These are phyloP conservation scores for Venustampulla echinocandica DNA, from an alignment of 495 filamentous ascomycete species.

Conservation along the genomic window DNA sequence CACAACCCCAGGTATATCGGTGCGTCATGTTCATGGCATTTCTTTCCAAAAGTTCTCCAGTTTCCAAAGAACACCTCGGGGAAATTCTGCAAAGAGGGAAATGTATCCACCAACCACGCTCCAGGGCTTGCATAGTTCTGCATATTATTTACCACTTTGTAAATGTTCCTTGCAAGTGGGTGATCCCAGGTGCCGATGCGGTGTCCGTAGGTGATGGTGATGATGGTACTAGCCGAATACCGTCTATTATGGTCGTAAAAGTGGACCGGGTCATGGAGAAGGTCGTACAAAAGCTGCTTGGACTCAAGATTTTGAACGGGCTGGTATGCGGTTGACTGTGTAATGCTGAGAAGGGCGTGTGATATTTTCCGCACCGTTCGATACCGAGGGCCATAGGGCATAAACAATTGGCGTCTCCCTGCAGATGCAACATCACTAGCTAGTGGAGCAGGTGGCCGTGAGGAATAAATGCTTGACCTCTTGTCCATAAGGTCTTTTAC, in stretches of 20 bases:
- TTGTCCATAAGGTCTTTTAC: conserved; percentile 29
- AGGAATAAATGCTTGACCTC: conserved; percentile 22
- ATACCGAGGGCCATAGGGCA: conserved; percentile 29
- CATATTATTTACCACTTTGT: conserved; percentile 14
- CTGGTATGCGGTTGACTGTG: conserved; percentile 8
- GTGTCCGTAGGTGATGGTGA: conserved; percentile 25
- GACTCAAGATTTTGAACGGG: conserved; percentile 28
- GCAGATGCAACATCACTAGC: conserved; percentile 24
- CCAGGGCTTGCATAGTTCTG: conserved; percentile 12
- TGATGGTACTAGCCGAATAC: conserved; percentile 25
- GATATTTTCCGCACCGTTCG: conserved; percentile 30
- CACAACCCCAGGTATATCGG: conserved; percentile 19
- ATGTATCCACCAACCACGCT: conserved; percentile 22
- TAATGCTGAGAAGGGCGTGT: conserved; percentile 22
- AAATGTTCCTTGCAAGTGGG: conserved; percentile 14
- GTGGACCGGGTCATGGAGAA: conserved; percentile 18
- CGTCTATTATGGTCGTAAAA: conserved; percentile 30
- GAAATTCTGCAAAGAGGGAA: conserved; percentile 17
- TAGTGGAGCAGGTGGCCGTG: conserved; percentile 15
- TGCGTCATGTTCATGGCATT: conserved; percentile 15
- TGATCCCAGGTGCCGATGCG: conserved; percentile 23
- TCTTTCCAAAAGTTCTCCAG: conserved; percentile 10
- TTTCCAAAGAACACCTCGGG: conserved; percentile 15
- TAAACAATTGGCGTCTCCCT: conserved; percentile 27
- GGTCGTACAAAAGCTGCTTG: conserved; percentile 28